Percentiles rank a stretch among this genome's conserved stretches.
Evolutionary conservation across 73 alveolate species (phyloP).

Genomic region (Stentor roeselii): DNA sequence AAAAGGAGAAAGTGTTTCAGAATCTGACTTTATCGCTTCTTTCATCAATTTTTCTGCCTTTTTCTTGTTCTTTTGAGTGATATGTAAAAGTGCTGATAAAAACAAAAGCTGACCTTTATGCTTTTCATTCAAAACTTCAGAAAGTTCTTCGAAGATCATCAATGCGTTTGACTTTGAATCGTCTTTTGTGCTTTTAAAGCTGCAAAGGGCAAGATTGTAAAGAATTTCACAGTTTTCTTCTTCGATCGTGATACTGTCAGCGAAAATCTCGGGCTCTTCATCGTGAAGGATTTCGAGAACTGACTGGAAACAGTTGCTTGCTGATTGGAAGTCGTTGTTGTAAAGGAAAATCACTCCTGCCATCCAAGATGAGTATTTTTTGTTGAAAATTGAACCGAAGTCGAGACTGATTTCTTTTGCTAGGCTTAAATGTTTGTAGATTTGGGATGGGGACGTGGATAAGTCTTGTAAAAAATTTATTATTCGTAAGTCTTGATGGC

Average conservation of each 20-base stretch:
- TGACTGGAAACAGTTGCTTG: background rate
- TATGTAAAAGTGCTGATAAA: slow-evolving; percentile 7
- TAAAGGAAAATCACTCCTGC: background rate
- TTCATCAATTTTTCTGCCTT: slow-evolving; percentile 3
- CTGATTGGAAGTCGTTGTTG: background rate
- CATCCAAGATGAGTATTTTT: slow-evolving; percentile 5
- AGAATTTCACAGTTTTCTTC: slow-evolving; percentile 28
- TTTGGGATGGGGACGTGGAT: background rate
- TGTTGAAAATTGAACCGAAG: background rate
- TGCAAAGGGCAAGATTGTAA: slow-evolving; percentile 1
- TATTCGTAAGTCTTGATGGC: background rate
- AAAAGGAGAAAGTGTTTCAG: slow-evolving; percentile 1
- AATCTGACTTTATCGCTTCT: slow-evolving; percentile 4
- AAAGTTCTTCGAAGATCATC: background rate
- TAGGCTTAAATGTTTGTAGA: background rate
- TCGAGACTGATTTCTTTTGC: background rate
- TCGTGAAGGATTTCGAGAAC: slow-evolving; percentile 14
- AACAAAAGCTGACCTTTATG: slow-evolving; percentile 20
- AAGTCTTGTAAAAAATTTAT: background rate
- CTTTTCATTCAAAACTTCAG: background rate
- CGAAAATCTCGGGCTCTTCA: background rate
- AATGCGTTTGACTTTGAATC: background rate
- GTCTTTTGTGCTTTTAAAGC: background rate
- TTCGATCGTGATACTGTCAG: background rate
- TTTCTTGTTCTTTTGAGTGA: background rate